phyloP scores from a whole-genome alignment of 2,329 filamentous ascomycete genomes.

The Claviceps purpurea region DNA sequence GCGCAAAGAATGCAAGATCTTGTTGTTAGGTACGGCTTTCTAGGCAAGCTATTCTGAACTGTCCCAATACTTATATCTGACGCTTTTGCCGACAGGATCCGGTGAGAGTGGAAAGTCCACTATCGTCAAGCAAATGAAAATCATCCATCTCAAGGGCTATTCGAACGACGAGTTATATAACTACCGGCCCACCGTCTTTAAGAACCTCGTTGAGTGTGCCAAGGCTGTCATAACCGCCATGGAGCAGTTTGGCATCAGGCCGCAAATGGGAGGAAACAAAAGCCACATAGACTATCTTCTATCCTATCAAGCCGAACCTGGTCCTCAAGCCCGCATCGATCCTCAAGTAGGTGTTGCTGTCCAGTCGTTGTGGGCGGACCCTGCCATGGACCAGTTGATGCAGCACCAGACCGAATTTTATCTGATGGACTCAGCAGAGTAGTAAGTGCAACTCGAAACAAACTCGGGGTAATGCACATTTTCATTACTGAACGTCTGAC shows the following conservation, averaged over 20 bases:
- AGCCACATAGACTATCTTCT: constrained; percentile 67
- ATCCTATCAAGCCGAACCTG: constrained; percentile 81
- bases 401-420: constrained; percentile 97
- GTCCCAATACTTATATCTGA: constrained; percentile 7
- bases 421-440: constrained; percentile 96
- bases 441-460: constrained; percentile 48
- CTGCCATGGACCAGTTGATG: constrained; percentile 68
- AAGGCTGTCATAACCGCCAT: constrained; percentile 87
- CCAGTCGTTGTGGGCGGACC: constrained; percentile 79
- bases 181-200: constrained; percentile 94
- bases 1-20: constrained; percentile 96
- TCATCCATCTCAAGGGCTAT: constrained; percentile 97
- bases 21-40: constrained; percentile 61
- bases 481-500: not conserved
- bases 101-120: constrained; percentile 98
- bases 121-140: constrained; percentile 99
- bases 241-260: constrained; percentile 79
- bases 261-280: constrained; percentile 55
- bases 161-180: constrained; percentile 85
- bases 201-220: constrained; percentile 93
- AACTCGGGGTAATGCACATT: not conserved
- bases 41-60: not conserved
- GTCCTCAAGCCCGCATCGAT: constrained; percentile 76
- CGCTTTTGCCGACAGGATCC: constrained; percentile 50
- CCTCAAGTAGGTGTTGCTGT: constrained; percentile 70